Percentiles rank a stretch among this genome's conserved stretches.
phyloP scores from a whole-genome alignment of 495 filamentous ascomycete species.

The Aspergillus ostianus region DNA sequence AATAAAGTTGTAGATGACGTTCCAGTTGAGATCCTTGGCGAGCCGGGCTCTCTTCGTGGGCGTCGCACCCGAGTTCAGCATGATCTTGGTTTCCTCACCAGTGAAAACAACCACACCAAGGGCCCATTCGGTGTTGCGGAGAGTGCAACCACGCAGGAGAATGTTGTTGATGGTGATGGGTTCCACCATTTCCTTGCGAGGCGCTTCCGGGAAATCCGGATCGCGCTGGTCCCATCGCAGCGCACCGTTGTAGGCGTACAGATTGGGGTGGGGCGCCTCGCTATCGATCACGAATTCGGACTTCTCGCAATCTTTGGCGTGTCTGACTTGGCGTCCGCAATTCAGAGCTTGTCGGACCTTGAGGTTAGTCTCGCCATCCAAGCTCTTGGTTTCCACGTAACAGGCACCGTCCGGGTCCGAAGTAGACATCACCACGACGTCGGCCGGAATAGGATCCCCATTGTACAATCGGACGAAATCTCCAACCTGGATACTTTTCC shows the following conservation, averaged over 20 bases:
- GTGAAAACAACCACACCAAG: conserved; percentile 97
- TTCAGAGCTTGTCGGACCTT: conserved; percentile 92
- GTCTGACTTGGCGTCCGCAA: conserved; percentile 77
- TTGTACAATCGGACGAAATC: conserved; percentile 98
- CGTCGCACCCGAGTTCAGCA: conserved; percentile 98
- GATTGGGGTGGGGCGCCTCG: conserved; percentile 86
- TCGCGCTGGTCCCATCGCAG: conserved; percentile 82
- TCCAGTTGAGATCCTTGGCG: conserved; percentile 91
- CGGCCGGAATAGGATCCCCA: conserved; percentile 92
- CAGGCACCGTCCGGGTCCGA: conserved; percentile 94
- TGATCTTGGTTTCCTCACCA: conserved; percentile 97
- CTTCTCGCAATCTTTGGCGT: conserved; percentile 87
- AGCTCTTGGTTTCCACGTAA: conserved; percentile 96
- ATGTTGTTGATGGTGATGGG: conserved; percentile 93
- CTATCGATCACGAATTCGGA: conserved; percentile 87
- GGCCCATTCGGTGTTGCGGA: conserved; percentile 96
- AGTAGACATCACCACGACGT: conserved; percentile 92
- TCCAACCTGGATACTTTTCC: conserved; percentile 95
- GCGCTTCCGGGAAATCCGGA: conserved; percentile 54
- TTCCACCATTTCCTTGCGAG: conserved; percentile 78
- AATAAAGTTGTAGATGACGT: conserved; percentile 95
- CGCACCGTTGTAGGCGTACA: conserved; percentile 89
- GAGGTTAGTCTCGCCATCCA: conserved; percentile 97
- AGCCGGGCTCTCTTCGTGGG: conserved; percentile 92
- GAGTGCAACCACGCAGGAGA: conserved; percentile 85